These are phyloP conservation scores for Zygosaccharomyces sapae DNA, from an alignment of 1,139 yeast species.

Conservation along the genomic window DNA sequence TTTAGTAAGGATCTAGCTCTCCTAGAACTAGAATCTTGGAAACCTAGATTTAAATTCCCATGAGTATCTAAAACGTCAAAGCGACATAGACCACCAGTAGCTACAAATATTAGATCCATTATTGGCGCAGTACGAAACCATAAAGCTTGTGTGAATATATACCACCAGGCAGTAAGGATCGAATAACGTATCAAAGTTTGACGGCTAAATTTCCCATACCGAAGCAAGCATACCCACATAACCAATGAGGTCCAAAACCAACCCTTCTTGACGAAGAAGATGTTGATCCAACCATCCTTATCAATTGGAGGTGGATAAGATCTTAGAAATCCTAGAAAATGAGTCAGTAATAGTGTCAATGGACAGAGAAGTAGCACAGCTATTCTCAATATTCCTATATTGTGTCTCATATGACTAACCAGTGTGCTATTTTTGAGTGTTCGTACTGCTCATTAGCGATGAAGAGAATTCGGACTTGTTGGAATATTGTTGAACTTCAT, in stretches of 20 bases:
- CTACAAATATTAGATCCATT: conserved; percentile 78
- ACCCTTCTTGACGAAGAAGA: conserved; percentile 74
- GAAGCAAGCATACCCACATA: conserved; percentile 32
- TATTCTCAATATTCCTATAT: conserved; percentile 15
- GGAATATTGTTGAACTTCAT: neutral
- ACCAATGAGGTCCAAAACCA: conserved; percentile 86
- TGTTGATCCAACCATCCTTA: conserved; percentile 51
- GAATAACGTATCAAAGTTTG: conserved; percentile 18
- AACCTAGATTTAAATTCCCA: conserved; percentile 20
- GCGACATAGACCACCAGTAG: conserved; percentile 77
- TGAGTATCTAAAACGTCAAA: conserved; percentile 27
- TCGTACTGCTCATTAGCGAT: neutral
- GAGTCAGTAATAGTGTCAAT: conserved; percentile 32
- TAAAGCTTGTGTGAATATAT: conserved; percentile 31
- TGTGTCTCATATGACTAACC: neutral
- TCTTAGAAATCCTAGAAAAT: conserved; percentile 21
- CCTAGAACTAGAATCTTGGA: conserved; percentile 26
- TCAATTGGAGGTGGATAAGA: conserved; percentile 15
- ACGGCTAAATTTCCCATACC: conserved; percentile 14
- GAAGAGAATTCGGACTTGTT: neutral
- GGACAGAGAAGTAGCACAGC: conserved; percentile 30
- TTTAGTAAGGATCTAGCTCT: conserved; percentile 19
- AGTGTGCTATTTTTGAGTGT: neutral
- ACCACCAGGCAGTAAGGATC: conserved; percentile 33
- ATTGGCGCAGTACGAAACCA: conserved; percentile 47